These are phyloP conservation scores for Fusarium nisikadoi DNA, from an alignment of 2,329 filamentous ascomycete species.

Conservation along the genomic window DNA sequence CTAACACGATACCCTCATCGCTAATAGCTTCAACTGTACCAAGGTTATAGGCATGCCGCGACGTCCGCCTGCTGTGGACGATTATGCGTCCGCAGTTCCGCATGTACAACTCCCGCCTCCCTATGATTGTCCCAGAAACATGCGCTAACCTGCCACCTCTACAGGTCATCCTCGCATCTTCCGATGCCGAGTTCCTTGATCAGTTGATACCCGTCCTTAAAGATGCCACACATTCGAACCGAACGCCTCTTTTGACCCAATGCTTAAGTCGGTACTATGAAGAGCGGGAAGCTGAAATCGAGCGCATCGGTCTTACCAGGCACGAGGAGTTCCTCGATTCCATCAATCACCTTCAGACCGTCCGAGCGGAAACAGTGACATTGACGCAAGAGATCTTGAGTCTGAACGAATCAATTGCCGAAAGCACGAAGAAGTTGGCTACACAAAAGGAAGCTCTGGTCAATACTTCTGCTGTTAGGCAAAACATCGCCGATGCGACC, in stretches of 20 bases:
- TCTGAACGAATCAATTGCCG: conserved; percentile 93
- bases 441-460: conserved; percentile 95
- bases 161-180: conserved; percentile 91
- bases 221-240: conserved; percentile 82
- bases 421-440: conserved; percentile 92
- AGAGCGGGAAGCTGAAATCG: conserved; percentile 90
- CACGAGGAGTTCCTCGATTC: conserved; percentile 96
- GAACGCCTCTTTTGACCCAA: conserved; percentile 78
- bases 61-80: conserved; percentile 58
- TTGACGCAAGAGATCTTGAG: conserved; percentile 91
- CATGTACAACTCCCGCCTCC: conserved; percentile 50
- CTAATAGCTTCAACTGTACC: conserved; percentile 11
- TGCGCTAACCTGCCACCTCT: conserved; percentile 14
- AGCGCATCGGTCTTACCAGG: conserved; percentile 92
- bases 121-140: neutral
- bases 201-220: conserved; percentile 94
- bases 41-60: conserved; percentile 54
- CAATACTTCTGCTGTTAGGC: conserved; percentile 88
- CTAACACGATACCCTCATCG: conserved; percentile 16
- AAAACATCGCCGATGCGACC: conserved; percentile 94
- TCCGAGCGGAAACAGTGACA: conserved; percentile 88
- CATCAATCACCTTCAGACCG: conserved; percentile 91
- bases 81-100: conserved; percentile 59
- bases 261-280: conserved; percentile 78
- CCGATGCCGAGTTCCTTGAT: conserved; percentile 93